These are phyloP conservation scores for Nicotiana paniculata DNA, from an alignment of 257 asterid species.

Conservation along the genomic window DNA sequence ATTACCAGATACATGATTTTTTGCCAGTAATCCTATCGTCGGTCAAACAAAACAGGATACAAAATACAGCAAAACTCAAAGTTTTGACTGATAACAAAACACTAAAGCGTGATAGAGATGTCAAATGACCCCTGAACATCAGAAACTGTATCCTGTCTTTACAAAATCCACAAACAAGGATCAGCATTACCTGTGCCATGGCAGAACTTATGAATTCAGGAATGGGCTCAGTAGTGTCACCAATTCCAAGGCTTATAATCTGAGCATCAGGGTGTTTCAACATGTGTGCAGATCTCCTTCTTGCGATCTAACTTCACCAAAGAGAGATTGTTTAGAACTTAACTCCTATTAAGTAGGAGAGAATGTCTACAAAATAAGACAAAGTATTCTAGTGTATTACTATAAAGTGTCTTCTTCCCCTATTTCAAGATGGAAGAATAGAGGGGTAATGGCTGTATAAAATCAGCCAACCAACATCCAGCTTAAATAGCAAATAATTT, in stretches of 20 bases:
- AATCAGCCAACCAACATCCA: neutral
- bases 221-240: slow-evolving; percentile 96
- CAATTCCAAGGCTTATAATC: slow-evolving; percentile 96
- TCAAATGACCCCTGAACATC: neutral
- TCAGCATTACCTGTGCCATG: slow-evolving; percentile 67
- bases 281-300: slow-evolving; percentile 74
- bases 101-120: neutral
- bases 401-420: neutral
- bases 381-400: neutral
- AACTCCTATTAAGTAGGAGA: neutral
- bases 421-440: neutral
- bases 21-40: neutral
- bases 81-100: neutral
- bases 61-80: neutral
- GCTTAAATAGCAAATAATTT: neutral
- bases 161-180: slow-evolving; percentile 5
- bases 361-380: neutral
- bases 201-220: slow-evolving; percentile 86
- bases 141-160: neutral
- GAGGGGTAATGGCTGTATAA: neutral
- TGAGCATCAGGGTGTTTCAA: slow-evolving; percentile 74
- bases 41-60: neutral
- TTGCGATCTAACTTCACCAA: slow-evolving; percentile 51
- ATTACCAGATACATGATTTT: neutral
- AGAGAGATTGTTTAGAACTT: slow-evolving; percentile 6